Percentiles rank a stretch among this genome's conserved stretches.
Evolutionary conservation across 78 protist species (phyloP).

Genomic region (Ministeria vibrans): DNA sequence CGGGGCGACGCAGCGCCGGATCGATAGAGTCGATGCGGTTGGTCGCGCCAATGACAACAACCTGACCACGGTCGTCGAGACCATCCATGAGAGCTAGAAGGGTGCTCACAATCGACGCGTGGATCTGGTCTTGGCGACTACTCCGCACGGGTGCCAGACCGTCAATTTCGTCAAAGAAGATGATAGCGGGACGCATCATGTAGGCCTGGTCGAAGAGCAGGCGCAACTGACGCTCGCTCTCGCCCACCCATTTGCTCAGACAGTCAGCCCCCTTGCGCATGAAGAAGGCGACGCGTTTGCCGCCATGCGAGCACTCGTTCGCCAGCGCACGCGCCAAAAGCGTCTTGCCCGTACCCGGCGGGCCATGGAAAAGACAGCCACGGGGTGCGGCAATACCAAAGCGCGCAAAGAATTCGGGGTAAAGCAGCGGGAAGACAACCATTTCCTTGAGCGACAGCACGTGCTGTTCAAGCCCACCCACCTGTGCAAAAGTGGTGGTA

Average conservation of each 20-base stretch:
- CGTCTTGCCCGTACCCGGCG: conserved; percentile 64
- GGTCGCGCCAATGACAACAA: conserved; percentile 90
- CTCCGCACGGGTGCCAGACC: conserved; percentile 79
- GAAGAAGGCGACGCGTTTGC: conserved; percentile 72
- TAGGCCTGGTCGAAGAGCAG: conserved; percentile 79
- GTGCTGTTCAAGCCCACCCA: conserved; percentile 19
- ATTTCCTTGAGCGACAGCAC: conserved; percentile 17
- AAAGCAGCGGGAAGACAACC: conserved; percentile 25
- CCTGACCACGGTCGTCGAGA: conserved; percentile 62
- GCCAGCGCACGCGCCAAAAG: conserved; percentile 64
- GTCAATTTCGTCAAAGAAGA: conserved; percentile 85
- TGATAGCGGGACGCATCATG: conserved; percentile 77
- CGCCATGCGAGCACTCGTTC: conserved; percentile 54
- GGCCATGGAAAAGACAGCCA: conserved; percentile 36
- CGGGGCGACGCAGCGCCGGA: conserved; percentile 91
- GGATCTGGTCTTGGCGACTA: conserved; percentile 73
- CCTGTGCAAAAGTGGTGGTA: not conserved
- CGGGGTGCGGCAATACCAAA: conserved; percentile 14
- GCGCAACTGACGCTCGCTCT: conserved; percentile 82
- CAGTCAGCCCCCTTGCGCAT: conserved; percentile 88
- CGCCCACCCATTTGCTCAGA: conserved; percentile 90
- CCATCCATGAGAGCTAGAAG: conserved; percentile 93
- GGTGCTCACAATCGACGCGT: conserved; percentile 74
- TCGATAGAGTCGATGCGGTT: conserved; percentile 89
- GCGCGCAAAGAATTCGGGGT: conserved; percentile 11